phyloP scores from a whole-genome alignment of 106 monocot genomes.

The Alisma plantagoaquatica region DNA sequence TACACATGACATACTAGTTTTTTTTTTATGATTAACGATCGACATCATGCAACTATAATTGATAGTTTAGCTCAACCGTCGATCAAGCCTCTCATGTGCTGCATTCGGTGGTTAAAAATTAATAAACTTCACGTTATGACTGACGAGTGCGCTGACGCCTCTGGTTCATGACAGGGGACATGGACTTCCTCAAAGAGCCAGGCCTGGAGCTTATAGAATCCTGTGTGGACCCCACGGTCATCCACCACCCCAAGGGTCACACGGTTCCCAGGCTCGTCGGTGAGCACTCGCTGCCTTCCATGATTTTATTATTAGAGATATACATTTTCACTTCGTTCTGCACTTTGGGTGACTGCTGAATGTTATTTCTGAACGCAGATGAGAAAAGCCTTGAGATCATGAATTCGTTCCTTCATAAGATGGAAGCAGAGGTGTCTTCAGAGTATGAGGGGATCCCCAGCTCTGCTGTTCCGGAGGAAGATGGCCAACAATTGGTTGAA shows the following conservation, averaged over 20 bases:
- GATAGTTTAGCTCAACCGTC: too few relatives aligned
- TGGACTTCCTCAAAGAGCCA: constrained; percentile 15
- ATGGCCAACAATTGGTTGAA: too few relatives aligned
- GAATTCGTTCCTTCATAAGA: constrained; percentile 7
- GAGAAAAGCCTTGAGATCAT: constrained; percentile 6
- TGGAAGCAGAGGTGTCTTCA: constrained; percentile 8
- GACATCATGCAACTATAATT: too few relatives aligned
- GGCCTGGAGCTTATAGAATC: constrained; percentile 15
- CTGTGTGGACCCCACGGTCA: constrained; percentile 18
- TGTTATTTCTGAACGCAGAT: background rate
- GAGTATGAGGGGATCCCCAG: too few relatives aligned
- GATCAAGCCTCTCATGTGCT: too few relatives aligned
- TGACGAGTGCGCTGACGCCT: background rate
- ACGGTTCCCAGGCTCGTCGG: constrained; percentile 21
- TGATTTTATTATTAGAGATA: too few relatives aligned
- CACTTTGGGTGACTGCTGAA: background rate
- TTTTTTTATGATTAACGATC: too few relatives aligned
- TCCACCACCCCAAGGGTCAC: constrained; percentile 28
- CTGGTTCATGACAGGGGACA: constrained; percentile 10
- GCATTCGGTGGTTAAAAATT: too few relatives aligned
- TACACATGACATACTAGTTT: too few relatives aligned
- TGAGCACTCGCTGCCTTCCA: too few relatives aligned
- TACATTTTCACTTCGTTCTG: too few relatives aligned
- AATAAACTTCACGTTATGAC: background rate
- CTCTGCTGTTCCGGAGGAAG: too few relatives aligned